Evolutionary conservation across 2,329 filamentous ascomycete genomes (phyloP).

Genomic region (Volutella citrinella): DNA sequence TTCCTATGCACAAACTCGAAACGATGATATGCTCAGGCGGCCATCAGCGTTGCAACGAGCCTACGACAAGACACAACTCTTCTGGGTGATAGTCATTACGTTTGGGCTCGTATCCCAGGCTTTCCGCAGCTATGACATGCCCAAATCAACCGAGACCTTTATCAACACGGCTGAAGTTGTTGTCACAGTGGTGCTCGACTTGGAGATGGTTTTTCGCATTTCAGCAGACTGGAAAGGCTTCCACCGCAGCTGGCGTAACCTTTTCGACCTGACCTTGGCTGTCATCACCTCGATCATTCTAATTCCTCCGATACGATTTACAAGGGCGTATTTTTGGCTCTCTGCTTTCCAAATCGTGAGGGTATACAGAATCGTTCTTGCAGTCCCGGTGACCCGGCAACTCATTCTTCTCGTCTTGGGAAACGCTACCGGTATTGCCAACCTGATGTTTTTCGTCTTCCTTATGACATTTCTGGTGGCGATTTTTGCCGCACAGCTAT

Average conservation of each 20-base stretch:
- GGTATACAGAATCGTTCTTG: constrained; percentile 87
- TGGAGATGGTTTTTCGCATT: constrained; percentile 82
- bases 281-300: constrained; percentile 82
- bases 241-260: constrained; percentile 68
- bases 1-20: constrained; percentile 31
- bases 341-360: constrained; percentile 91
- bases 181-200: constrained; percentile 73
- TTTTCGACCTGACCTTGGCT: constrained; percentile 77
- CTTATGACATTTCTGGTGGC: constrained; percentile 90
- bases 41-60: constrained; percentile 59
- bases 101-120: constrained; percentile 79
- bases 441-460: constrained; percentile 95
- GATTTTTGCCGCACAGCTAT: constrained; percentile 90
- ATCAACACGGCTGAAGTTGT: constrained; percentile 71
- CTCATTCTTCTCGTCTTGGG: constrained; percentile 86
- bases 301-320: constrained; percentile 73
- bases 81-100: constrained; percentile 81
- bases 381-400: constrained; percentile 80
- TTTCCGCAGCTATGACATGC: constrained; percentile 75
- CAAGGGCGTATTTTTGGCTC: constrained; percentile 80
- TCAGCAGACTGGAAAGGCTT: constrained; percentile 78
- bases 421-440: constrained; percentile 87
- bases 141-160: constrained; percentile 53
- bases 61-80: constrained; percentile 68
- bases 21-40: constrained; percentile 36